Evolutionary conservation across 2,329 filamentous ascomycete genomes (phyloP).

Genomic region (Epichloe amarillans): DNA sequence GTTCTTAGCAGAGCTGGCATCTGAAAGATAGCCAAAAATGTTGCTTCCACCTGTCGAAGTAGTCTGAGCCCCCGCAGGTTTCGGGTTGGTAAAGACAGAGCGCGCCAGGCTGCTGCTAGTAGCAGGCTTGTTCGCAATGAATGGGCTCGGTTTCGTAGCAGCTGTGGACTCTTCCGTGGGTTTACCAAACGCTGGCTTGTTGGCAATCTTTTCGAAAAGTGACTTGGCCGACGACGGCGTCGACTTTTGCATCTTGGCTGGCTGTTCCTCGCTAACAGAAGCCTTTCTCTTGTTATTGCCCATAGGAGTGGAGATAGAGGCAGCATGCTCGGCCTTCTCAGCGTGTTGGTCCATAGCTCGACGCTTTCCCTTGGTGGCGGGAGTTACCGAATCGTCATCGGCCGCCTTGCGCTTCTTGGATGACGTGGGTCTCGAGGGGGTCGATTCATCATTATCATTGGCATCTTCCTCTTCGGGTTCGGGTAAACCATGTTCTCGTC

Average conservation of each 20-base stretch:
- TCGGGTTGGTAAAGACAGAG: constrained; percentile 29
- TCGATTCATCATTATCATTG: constrained; percentile 11
- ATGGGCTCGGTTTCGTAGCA: constrained; percentile 18
- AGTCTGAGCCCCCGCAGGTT: constrained; percentile 16
- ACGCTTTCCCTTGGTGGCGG: constrained; percentile 33
- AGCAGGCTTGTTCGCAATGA: constrained; percentile 20
- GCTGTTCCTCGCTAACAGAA: constrained; percentile 32
- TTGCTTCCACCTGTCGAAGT: constrained; percentile 25
- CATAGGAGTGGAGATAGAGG: constrained; percentile 8
- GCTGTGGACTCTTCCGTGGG: constrained; percentile 14
- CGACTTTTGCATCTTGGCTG: constrained; percentile 36
- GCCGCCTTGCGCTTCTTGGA: constrained; percentile 45
- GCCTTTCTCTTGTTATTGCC: constrained; percentile 42
- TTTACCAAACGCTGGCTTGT: constrained; percentile 25
- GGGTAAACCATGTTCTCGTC: constrained; percentile 40
- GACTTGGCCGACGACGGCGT: constrained; percentile 40
- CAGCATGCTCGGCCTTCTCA: constrained; percentile 21
- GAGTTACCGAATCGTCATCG: constrained; percentile 31
- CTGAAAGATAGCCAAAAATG: constrained; percentile 48
- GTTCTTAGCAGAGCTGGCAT: constrained; percentile 39
- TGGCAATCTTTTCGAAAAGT: constrained; percentile 44
- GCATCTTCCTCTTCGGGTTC: constrained; percentile 33
- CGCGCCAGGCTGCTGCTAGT: constrained; percentile 25
- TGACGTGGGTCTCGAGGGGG: constrained; percentile 15
- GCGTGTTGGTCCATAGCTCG: constrained; percentile 30